Evolutionary conservation across 495 filamentous ascomycete genomes (phyloP).

Genomic region (Astrocystis sublimbata): DNA sequence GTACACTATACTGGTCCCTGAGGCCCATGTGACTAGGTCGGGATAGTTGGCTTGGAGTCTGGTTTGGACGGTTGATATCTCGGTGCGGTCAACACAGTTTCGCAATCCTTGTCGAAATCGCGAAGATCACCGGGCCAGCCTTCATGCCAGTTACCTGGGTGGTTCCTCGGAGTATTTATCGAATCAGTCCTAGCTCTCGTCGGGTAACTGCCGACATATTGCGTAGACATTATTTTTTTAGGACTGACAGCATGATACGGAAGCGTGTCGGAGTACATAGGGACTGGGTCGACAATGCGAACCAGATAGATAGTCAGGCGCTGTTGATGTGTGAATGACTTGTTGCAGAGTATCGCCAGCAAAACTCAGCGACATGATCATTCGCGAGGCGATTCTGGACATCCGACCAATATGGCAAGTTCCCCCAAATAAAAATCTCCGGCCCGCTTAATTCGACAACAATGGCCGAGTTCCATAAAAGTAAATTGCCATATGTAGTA

Average conservation of each 20-base stretch:
- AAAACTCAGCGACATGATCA: not conserved
- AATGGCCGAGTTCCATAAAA: not conserved
- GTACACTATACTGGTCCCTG: constrained; percentile 18
- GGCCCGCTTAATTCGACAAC: not conserved
- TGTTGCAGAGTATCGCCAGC: not conserved
- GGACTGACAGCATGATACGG: constrained; percentile 3
- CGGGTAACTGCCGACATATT: not conserved
- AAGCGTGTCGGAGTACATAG: too few relatives aligned
- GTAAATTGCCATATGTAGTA: not conserved
- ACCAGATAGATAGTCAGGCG: constrained; percentile 2
- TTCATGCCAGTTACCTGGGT: constrained; percentile 20
- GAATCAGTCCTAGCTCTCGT: not conserved
- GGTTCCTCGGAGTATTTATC: not conserved
- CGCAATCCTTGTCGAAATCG: constrained; percentile 30
- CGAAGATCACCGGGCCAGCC: constrained; percentile 28
- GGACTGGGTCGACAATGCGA: constrained; percentile 9
- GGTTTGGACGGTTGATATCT: constrained; percentile 21
- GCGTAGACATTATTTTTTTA: not conserved
- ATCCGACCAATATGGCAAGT: not conserved
- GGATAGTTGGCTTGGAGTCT: too few relatives aligned
- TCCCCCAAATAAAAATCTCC: not conserved
- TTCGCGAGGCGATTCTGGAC: not conserved
- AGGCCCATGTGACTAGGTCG: constrained; percentile 22
- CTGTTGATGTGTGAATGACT: not conserved
- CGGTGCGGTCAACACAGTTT: constrained; percentile 28